A percentile compares a stretch with the other conserved stretches of the same genome.
Conservation (phyloP, 2,329 filamentous ascomycete species). For the Arthrobotrys conoides region DNA sequence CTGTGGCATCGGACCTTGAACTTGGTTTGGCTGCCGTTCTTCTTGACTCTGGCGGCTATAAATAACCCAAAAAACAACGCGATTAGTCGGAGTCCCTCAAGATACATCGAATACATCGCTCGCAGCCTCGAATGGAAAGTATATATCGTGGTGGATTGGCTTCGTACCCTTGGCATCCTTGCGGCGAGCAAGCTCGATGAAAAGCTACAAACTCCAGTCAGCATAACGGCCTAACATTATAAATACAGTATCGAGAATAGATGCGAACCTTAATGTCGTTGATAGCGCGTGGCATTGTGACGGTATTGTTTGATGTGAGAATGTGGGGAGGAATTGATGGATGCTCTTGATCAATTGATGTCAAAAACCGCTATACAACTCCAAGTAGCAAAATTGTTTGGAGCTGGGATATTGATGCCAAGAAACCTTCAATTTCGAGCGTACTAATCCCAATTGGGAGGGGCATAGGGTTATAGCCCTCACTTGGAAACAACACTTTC, state of each 20-base stretch:
- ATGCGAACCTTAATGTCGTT: conserved; percentile 59
- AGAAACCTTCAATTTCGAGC: conserved; percentile 43
- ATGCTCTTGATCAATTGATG: conserved; percentile 28
- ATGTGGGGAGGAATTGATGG: conserved; percentile 34
- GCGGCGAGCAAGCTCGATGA: conserved; percentile 99
- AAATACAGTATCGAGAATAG: not conserved
- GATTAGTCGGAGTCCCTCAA: conserved; percentile 27
- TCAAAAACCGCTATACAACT: conserved; percentile 3
- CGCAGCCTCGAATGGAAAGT: conserved; percentile 43
- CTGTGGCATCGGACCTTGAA: conserved; percentile 99
- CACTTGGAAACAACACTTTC: conserved; percentile 39
- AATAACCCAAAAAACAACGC: conserved; percentile 65
- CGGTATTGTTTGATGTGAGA: conserved; percentile 39
- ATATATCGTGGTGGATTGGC: conserved; percentile 48
- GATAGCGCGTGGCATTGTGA: conserved; percentile 59
- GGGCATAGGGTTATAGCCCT: conserved; percentile 49
- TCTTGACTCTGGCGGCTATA: conserved; percentile 85
- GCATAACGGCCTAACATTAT: conserved; percentile 7
- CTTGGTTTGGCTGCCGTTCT: conserved; percentile 92
- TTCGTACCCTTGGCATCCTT: conserved; percentile 99
- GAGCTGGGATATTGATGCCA: conserved; percentile 48
- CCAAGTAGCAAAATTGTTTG: conserved; percentile 57
- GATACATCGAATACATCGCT: conserved; percentile 9
- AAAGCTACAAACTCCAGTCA: conserved; percentile 82
- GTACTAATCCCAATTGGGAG: conserved; percentile 36